Percentiles rank a stretch among this genome's conserved stretches.
These are phyloP conservation scores for Prunus kanzakura DNA, from an alignment of 306 rosid species.

Conservation along the genomic window DNA sequence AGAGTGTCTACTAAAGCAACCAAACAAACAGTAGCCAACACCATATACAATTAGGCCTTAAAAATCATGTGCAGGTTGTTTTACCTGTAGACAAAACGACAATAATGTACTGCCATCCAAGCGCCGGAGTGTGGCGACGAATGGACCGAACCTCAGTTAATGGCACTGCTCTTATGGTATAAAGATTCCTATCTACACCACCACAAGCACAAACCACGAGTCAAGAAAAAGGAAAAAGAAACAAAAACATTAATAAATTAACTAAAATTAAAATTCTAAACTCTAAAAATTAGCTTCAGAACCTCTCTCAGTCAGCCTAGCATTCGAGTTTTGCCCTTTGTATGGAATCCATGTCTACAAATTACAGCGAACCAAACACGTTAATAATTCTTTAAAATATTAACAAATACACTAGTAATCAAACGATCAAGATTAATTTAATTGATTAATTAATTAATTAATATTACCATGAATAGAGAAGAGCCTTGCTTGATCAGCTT, in stretches of 20 bases:
- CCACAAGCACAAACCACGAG: conserved; percentile 26
- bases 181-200: conserved; percentile 70
- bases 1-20: background rate
- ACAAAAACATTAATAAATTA: background rate
- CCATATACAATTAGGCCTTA: background rate
- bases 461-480: conserved; percentile 64
- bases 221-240: background rate
- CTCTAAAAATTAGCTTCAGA: conserved; percentile 3
- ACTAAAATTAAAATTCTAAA: conserved; percentile 10
- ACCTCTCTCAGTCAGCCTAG: conserved; percentile 80
- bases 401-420: background rate
- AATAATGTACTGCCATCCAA: conserved; percentile 93
- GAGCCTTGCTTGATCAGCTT: conserved; percentile 78
- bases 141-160: conserved; percentile 85
- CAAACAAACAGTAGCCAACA: background rate
- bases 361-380: conserved; percentile 6
- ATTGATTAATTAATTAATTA: background rate
- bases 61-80: background rate
- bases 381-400: background rate
- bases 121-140: conserved; percentile 81
- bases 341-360: conserved; percentile 89
- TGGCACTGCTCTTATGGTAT: conserved; percentile 78
- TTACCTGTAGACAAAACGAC: conserved; percentile 84
- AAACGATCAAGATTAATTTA: background rate
- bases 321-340: conserved; percentile 65